Evolutionary conservation across 495 filamentous ascomycete genomes (phyloP).

Genomic region (Penicillium argentinense): DNA sequence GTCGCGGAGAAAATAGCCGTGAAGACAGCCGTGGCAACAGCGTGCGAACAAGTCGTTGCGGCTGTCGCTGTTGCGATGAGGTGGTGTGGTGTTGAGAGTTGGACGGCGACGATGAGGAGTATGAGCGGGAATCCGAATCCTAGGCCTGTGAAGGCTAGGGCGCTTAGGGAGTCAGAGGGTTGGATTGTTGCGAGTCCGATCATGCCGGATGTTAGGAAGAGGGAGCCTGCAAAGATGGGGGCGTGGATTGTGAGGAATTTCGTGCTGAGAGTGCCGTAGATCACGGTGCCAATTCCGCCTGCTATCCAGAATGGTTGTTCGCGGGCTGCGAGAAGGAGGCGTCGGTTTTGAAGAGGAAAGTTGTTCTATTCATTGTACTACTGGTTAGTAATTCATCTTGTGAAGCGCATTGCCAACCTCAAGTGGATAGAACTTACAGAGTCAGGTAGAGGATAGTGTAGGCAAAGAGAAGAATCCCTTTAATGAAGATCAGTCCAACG

Average conservation of each 20-base stretch:
- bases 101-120: constrained; percentile 8
- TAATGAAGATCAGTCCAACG: constrained; percentile 13
- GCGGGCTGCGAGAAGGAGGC: constrained; percentile 3
- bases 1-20: constrained; percentile 6
- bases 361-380: background rate
- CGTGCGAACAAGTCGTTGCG: constrained; percentile 10
- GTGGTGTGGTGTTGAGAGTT: constrained; percentile 8
- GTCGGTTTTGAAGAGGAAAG: constrained; percentile 3
- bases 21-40: constrained; percentile 5
- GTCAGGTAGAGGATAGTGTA: constrained; percentile 11
- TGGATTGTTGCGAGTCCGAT: constrained; percentile 6
- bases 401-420: no score
- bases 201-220: constrained; percentile 7
- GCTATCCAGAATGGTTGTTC: constrained; percentile 10
- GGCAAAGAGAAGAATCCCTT: constrained; percentile 10
- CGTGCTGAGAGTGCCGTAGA: constrained; percentile 8
- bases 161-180: background rate
- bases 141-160: constrained; percentile 1
- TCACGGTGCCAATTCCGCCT: constrained; percentile 5
- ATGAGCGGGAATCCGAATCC: constrained; percentile 8
- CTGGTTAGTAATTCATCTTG: background rate
- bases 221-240: constrained; percentile 3
- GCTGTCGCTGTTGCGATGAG: constrained; percentile 7
- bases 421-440: constrained; percentile 8
- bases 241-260: constrained; percentile 6